These are phyloP conservation scores for Tulasnella sp. DNA, from an alignment of 768 basidiomycete genomes.

Conservation along the genomic window DNA sequence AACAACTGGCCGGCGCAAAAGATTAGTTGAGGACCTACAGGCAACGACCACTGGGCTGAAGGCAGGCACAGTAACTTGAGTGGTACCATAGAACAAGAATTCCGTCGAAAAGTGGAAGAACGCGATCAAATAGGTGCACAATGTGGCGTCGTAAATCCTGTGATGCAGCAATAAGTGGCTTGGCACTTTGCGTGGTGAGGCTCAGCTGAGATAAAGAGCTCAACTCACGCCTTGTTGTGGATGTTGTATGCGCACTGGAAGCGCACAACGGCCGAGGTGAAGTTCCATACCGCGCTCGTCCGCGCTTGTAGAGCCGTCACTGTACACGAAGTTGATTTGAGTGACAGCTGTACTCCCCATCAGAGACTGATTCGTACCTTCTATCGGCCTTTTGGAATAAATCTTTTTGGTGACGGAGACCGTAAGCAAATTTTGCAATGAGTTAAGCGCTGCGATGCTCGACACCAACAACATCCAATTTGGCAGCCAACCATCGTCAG, in stretches of 20 bases:
- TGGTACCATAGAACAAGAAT: conserved; percentile 67
- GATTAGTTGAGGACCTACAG: conserved; percentile 41
- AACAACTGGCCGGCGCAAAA: background rate
- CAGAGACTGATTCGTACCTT: conserved; percentile 28
- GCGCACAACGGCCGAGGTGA: conserved; percentile 73
- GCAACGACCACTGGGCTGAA: conserved; percentile 74
- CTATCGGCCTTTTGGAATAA: conserved; percentile 41
- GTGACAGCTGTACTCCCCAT: background rate
- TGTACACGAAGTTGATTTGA: conserved; percentile 29
- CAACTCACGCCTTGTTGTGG: conserved; percentile 58
- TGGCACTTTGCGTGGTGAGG: background rate
- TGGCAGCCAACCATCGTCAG: conserved; percentile 59
- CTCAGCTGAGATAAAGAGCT: background rate
- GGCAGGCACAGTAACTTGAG: conserved; percentile 46
- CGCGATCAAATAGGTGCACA: conserved; percentile 82
- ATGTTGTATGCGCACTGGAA: conserved; percentile 86
- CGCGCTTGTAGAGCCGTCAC: conserved; percentile 81
- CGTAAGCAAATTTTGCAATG: conserved; percentile 68
- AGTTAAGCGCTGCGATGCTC: conserved; percentile 71
- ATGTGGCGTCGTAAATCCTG: conserved; percentile 82
- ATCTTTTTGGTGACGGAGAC: conserved; percentile 66
- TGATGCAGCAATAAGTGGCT: background rate
- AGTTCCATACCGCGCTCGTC: conserved; percentile 86
- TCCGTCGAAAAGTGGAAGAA: conserved; percentile 85
- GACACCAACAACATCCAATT: conserved; percentile 83